Conservation (phyloP, 441 rosid species). For the Gossypium davidsonii region DNA sequence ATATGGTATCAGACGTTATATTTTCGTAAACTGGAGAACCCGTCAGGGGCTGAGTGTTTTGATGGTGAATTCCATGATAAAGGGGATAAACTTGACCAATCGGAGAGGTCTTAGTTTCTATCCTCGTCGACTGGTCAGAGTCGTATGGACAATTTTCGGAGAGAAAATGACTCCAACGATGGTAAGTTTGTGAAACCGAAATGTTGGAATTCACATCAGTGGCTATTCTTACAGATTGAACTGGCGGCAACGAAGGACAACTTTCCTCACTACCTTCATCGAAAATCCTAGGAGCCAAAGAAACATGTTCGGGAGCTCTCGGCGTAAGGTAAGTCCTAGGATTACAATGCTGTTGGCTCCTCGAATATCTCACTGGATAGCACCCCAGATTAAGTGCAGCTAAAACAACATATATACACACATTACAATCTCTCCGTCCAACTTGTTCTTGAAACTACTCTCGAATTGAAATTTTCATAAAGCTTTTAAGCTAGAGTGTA, state of each 20-base stretch:
- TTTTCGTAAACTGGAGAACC: slow-evolving; percentile 19
- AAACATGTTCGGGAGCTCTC: slow-evolving; percentile 44
- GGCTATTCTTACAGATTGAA: slow-evolving; percentile 29
- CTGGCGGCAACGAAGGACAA: slow-evolving; percentile 18
- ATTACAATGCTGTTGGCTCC: slow-evolving; percentile 83
- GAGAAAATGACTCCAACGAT: slow-evolving; percentile 28
- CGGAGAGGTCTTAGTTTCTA: slow-evolving; percentile 25
- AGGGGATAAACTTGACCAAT: slow-evolving; percentile 39
- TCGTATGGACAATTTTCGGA: slow-evolving; percentile 27
- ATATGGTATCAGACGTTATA: slow-evolving; percentile 10
- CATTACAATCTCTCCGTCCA: neutral
- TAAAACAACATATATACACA: slow-evolving; percentile 24
- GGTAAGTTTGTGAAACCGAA: slow-evolving; percentile 25
- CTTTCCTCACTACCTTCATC: slow-evolving; percentile 24
- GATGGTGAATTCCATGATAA: slow-evolving; percentile 28
- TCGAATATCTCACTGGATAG: slow-evolving; percentile 75
- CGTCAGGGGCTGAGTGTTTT: slow-evolving; percentile 13
- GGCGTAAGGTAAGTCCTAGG: slow-evolving; percentile 74
- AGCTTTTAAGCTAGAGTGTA: slow-evolving; percentile 1
- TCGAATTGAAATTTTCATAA: neutral
- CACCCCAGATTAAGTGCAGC: slow-evolving; percentile 96
- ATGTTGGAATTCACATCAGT: slow-evolving; percentile 17
- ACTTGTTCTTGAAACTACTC: neutral
- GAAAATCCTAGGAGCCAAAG: slow-evolving; percentile 31
- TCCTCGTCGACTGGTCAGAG: slow-evolving; percentile 24